Evolutionary conservation across 2,329 filamentous ascomycete species (phyloP).

Genomic region (Aaosphaeria arxii): DNA sequence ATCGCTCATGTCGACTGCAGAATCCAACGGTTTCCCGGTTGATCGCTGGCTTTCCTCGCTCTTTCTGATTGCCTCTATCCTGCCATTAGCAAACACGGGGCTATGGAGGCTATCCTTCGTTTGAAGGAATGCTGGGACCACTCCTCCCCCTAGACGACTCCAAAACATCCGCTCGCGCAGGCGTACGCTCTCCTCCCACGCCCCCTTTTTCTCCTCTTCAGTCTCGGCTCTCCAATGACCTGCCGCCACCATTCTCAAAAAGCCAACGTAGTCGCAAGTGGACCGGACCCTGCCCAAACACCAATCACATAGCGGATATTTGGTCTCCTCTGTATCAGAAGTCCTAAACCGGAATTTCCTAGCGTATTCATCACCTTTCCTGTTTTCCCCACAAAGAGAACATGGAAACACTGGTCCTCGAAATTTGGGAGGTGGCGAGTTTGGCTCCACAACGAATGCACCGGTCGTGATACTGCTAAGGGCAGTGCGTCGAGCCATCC

Average conservation of each 20-base stretch:
- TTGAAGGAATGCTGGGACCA: slow-evolving; percentile 63
- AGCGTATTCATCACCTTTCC: slow-evolving; percentile 67
- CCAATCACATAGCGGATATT: slow-evolving; percentile 84
- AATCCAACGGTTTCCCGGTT: slow-evolving; percentile 13
- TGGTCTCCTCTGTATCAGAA: slow-evolving; percentile 80
- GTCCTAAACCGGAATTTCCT: slow-evolving; percentile 87
- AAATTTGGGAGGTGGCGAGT: slow-evolving; percentile 50
- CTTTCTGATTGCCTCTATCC: slow-evolving; percentile 16
- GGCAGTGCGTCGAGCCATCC: slow-evolving; percentile 85
- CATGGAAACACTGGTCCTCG: slow-evolving; percentile 65
- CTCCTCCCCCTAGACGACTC: slow-evolving; percentile 86
- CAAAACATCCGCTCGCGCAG: slow-evolving; percentile 96
- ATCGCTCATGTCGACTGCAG: slow-evolving; percentile 23
- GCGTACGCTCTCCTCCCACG: slow-evolving; percentile 92
- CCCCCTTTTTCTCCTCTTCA: slow-evolving; percentile 77
- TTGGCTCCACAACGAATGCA: slow-evolving; percentile 81
- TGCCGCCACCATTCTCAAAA: slow-evolving; percentile 86
- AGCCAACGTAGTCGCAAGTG: slow-evolving; percentile 89
- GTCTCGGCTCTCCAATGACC: slow-evolving; percentile 86
- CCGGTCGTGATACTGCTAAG: slow-evolving; percentile 81
- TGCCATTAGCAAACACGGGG: slow-evolving; percentile 23
- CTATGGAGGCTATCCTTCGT: slow-evolving; percentile 31
- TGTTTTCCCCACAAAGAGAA: slow-evolving; percentile 81
- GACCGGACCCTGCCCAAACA: slow-evolving; percentile 81
- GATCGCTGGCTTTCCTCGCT: slow-evolving; percentile 28